Evolutionary conservation across 768 basidiomycete species (phyloP), one percentile per base, ranked within the genome.

Genomic region (Pleurotus djamor): DNA sequence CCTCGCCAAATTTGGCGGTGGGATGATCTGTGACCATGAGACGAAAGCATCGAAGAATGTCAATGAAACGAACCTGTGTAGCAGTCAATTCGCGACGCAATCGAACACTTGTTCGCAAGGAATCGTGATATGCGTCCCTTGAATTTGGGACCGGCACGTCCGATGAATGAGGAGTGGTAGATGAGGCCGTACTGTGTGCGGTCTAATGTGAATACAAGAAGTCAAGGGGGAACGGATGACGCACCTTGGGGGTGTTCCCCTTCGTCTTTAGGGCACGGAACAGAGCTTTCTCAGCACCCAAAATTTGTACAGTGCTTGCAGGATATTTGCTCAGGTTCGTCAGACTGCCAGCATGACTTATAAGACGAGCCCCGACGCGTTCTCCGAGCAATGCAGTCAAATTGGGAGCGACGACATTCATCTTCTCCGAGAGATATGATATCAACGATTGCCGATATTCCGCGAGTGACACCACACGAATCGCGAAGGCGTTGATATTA

Each of bases 81-180:
- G 73, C 95, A 98, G 71, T 98, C 96, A 74, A 98, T 98, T 57
- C 96, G 83, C 13, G 94, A 92, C 1, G 96, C 96, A 65, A 98
- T 98, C 58, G 95, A 96, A 69, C 94, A 95, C 75, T 98, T 98
- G 83, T 98, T 98, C 41, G 96, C 96, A 6, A 98, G 81, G 84
- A 98, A 98, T n/a, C 96, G 89, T 3, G 96, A 97, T 69, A 98
- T 98, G 58, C 96, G 89, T 8, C 96, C 96, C 80, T 98, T 98
- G 81, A 92, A 86, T 74, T 95, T 96, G 45, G 94, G 83, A 14
- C 88, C 92, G 4, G 96, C 96, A 47, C 95, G 91, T 9, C 94
- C 95, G 71, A 98, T 98, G 79, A 97, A 98, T 1, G 94, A 82
- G 16, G 95, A 96, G 76, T 98, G 95, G 74, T 96, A 98, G 64